Conservation (phyloP, 2,329 filamentous ascomycete genomes). For the Cladorrhinum sp. region DNA sequence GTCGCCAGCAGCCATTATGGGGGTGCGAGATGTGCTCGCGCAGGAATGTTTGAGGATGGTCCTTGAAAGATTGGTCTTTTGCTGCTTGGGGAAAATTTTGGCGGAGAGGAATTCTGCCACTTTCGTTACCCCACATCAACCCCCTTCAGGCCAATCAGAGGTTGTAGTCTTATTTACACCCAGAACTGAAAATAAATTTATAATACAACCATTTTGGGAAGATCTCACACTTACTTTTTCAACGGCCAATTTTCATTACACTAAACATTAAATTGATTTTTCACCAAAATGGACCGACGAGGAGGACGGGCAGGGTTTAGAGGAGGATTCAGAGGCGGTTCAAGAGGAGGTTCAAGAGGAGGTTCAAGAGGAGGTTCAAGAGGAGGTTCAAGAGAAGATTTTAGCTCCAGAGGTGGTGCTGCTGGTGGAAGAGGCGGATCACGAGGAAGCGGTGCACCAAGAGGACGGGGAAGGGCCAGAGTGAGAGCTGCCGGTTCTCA, state of each 20-base stretch:
- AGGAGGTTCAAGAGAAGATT: slow-evolving; percentile 15
- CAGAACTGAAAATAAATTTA: too few species aligned
- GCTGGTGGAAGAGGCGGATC: slow-evolving; percentile 26
- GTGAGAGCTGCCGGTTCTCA: slow-evolving; percentile 13
- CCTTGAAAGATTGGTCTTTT: background rate
- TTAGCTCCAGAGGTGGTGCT: slow-evolving; percentile 20
- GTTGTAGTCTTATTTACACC: too few species aligned
- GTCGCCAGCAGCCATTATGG: background rate
- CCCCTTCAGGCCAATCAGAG: too few species aligned
- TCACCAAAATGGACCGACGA: slow-evolving; percentile 33
- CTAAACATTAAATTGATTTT: too few species aligned
- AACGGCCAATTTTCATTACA: too few species aligned
- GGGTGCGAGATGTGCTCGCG: too few species aligned
- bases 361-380: slow-evolving; percentile 20
- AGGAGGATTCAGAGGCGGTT: slow-evolving; percentile 27
- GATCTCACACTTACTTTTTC: too few species aligned
- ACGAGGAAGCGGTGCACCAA: slow-evolving; percentile 28
- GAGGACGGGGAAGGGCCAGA: slow-evolving; percentile 27
- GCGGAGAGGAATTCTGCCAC: slow-evolving; percentile 23
- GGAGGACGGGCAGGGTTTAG: slow-evolving; percentile 29
- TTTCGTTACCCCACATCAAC: slow-evolving; percentile 8
- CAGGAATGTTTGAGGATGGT: background rate
- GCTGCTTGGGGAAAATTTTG: slow-evolving; percentile 23
- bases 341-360: slow-evolving; percentile 15
- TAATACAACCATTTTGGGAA: too few species aligned